Evolutionary conservation across 352 stramenopile species (phyloP).

Genomic region (Phytophthora gonapodyides): DNA sequence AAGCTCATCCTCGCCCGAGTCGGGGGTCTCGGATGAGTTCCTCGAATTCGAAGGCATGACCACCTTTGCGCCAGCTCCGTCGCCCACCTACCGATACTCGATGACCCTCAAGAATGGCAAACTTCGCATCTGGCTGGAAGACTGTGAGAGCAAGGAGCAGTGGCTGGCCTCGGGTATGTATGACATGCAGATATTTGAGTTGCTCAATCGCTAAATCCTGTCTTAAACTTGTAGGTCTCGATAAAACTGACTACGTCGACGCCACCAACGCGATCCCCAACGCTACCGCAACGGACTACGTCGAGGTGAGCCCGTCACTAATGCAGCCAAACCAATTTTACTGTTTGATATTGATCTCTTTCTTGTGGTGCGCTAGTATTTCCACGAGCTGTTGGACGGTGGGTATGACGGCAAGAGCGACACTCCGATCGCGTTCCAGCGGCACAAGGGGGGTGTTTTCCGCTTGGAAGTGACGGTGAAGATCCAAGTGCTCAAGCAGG

Average conservation of each 20-base stretch:
- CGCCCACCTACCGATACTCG: not conserved
- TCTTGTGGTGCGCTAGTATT: constrained; percentile 11
- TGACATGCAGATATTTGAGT: no score
- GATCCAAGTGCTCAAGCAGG: constrained; percentile 11
- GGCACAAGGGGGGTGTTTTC: not conserved
- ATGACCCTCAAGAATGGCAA: not conserved
- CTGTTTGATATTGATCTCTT: not conserved
- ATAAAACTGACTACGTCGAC: constrained; percentile 10
- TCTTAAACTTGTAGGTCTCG: not conserved
- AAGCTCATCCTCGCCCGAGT: constrained; percentile 4
- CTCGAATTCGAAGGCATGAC: constrained; percentile 11
- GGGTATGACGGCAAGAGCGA: not conserved
- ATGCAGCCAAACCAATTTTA: not conserved
- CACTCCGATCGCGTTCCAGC: constrained; percentile 8
- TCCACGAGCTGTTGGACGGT: constrained; percentile 5
- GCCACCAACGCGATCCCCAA: constrained; percentile 13
- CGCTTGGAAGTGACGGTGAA: constrained; percentile 5
- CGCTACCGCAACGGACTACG: constrained; percentile 7
- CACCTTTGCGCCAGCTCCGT: not conserved
- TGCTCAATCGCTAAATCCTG: no score
- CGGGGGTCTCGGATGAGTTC: not conserved
- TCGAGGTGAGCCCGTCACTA: constrained; percentile 4
- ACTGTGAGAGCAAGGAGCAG: constrained; percentile 2
- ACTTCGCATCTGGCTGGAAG: constrained; percentile 1
- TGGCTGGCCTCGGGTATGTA: not conserved